Percentiles rank a stretch among this genome's conserved stretches.
Evolutionary conservation across 257 asterid genomes (phyloP).

Genomic region (Scutellaria minor): DNA sequence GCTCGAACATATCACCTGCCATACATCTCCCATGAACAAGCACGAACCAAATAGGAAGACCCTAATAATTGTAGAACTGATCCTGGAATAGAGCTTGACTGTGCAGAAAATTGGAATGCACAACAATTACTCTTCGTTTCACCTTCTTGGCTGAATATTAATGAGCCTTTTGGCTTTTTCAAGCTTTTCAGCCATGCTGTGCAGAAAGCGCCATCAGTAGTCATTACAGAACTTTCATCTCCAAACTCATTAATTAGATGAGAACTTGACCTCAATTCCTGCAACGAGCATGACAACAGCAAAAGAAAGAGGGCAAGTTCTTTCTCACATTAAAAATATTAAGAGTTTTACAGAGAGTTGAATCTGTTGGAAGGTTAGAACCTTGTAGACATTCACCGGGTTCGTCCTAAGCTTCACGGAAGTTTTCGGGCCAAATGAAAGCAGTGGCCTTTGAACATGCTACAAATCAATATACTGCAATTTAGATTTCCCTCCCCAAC

Average conservation of each 20-base stretch:
- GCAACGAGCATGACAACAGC: constrained; percentile 38
- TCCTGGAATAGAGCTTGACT: constrained; percentile 79
- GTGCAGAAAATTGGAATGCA: constrained; percentile 68
- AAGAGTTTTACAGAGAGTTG: neutral
- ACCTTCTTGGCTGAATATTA: constrained; percentile 68
- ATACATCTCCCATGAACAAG: constrained; percentile 94
- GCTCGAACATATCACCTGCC: constrained; percentile 69
- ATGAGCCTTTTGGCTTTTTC: constrained; percentile 65
- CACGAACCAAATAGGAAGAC: constrained; percentile 86
- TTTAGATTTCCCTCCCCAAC: constrained; percentile 28
- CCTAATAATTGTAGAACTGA: constrained; percentile 86
- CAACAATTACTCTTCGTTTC: constrained; percentile 44
- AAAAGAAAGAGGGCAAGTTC: constrained; percentile 26
- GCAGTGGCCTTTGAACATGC: constrained; percentile 94
- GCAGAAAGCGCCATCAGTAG: constrained; percentile 80
- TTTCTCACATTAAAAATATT: constrained; percentile 20
- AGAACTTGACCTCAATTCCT: constrained; percentile 84
- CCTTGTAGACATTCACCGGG: constrained; percentile 91
- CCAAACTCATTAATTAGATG: constrained; percentile 75
- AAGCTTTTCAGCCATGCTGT: constrained; percentile 76
- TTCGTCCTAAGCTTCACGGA: constrained; percentile 75
- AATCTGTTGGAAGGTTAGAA: constrained; percentile 35
- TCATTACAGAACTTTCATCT: constrained; percentile 71
- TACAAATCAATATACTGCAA: constrained; percentile 46
- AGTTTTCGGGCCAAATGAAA: constrained; percentile 93